A percentile compares a stretch with the other conserved stretches of the same genome.
Evolutionary conservation across 768 basidiomycete species (phyloP).

Genomic region (Phanerochaete carnosa): DNA sequence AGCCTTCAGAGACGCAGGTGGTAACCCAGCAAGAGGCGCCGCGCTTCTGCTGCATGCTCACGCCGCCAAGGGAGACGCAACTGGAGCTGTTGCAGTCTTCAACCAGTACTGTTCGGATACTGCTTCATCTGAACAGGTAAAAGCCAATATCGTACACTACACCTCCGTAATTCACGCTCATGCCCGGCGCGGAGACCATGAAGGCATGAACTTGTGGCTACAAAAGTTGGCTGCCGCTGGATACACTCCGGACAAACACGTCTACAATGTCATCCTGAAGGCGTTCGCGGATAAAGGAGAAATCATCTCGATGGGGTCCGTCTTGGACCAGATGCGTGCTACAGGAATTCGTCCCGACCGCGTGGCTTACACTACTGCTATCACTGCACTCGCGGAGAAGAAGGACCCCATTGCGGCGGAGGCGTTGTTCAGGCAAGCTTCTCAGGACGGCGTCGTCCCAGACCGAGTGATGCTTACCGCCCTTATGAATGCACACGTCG

Average conservation of each 20-base stretch:
- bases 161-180: slow-evolving; percentile 54
- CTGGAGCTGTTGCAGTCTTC: slow-evolving; percentile 48
- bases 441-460: slow-evolving; percentile 58
- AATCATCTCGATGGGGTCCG: slow-evolving; percentile 42
- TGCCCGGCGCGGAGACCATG: slow-evolving; percentile 41
- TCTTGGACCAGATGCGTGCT: slow-evolving; percentile 61
- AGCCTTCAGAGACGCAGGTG: slow-evolving; percentile 28
- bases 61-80: slow-evolving; percentile 41
- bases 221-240: slow-evolving; percentile 46
- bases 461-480: slow-evolving; percentile 64
- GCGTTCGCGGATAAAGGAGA: slow-evolving; percentile 54
- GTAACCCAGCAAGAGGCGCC: slow-evolving; percentile 28
- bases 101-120: slow-evolving; percentile 43
- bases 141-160: slow-evolving; percentile 51
- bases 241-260: slow-evolving; percentile 47
- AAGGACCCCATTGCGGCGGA: slow-evolving; percentile 66
- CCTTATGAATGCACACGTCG: slow-evolving; percentile 81
- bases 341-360: slow-evolving; percentile 43
- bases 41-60: slow-evolving; percentile 54
- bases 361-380: slow-evolving; percentile 62
- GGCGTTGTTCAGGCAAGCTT: slow-evolving; percentile 59
- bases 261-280: slow-evolving; percentile 61
- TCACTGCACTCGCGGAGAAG: slow-evolving; percentile 60
- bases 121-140: slow-evolving; percentile 21
- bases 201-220: slow-evolving; percentile 54